Base-by-base conservation (phyloP, 257 asterid species). In the Linderniella brevidens region DNA sequence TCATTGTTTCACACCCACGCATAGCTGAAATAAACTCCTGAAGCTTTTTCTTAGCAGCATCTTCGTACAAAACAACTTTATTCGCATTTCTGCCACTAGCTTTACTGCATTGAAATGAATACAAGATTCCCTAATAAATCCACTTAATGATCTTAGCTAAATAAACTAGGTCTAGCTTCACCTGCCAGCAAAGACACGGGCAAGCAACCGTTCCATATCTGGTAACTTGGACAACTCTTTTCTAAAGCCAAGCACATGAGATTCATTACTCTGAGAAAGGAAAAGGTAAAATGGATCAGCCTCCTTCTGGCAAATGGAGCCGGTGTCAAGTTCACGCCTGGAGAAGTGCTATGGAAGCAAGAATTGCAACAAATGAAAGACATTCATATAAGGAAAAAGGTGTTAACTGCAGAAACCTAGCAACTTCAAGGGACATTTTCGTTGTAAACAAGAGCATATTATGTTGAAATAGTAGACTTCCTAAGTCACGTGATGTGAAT, bases 181-280 rank as follows among this genome's bases (percentile, higher is more conserved):
- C 98, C 98, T 78, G 80, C 73, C 67, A 55, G 93, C 70, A 61
- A 84, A 88, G 57, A 81, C 64, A 54, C 86, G 93, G 17, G 98
- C 90, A 62, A 88, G 85, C 71, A 78, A 66, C 52, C 96, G 80
- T 57, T 88, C 98, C 95, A 88, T 78, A 62, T 88, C 98, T 0
- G 94, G 96, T 49, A 88, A 85, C 70, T 67, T 72, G 55, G 82
- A 72, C 58, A 88, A 44, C 71, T 88, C 93, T 64, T 78, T 88
- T 65, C 96, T 72, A 55, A 88, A 88, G 69, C 69, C 77, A 58
- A 81, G 79, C 46, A 71, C 93, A 49, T 58, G 77, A 54, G 49
- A 69, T 67, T 80, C 76, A 37, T 48, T 60, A 60, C 86, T 95
- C 95, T 84, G 52, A 46, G 62, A 68, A 50, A 46, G 19, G 35